phyloP scores from a whole-genome alignment of 176 grass and related monocot genomes.

The Miscanthus lutarioriparius region DNA sequence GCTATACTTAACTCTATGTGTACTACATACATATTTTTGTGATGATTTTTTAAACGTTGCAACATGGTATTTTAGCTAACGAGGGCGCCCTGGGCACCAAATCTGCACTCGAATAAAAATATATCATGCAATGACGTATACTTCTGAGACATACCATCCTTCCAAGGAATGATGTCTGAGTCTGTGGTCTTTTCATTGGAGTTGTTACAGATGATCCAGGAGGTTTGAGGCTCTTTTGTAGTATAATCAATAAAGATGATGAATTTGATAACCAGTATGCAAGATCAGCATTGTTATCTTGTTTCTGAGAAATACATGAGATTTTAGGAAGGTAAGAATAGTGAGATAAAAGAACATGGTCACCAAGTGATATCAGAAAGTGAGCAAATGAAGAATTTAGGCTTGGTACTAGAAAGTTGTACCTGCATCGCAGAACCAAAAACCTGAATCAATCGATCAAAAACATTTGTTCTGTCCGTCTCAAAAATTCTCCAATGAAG shows the following conservation, averaged over 20 bases:
- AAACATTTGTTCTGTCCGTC: slow-evolving; percentile 86
- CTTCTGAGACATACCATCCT: slow-evolving; percentile 68
- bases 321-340: slow-evolving; percentile 24
- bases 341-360: neutral
- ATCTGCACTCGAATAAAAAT: neutral
- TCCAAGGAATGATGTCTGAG: slow-evolving; percentile 87
- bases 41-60: neutral
- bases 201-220: slow-evolving; percentile 54
- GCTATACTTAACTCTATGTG: neutral
- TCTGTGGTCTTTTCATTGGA: slow-evolving; percentile 62
- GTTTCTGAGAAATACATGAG: slow-evolving; percentile 58
- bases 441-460: slow-evolving; percentile 86
- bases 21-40: neutral
- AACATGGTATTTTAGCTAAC: neutral
- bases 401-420: slow-evolving; percentile 33
- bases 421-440: slow-evolving; percentile 87
- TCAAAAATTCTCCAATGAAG: slow-evolving; percentile 95
- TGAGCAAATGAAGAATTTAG: slow-evolving; percentile 6
- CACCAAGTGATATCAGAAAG: slow-evolving; percentile 11
- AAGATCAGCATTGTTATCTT: slow-evolving; percentile 70
- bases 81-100: neutral
- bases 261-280: slow-evolving; percentile 90
- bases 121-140: neutral
- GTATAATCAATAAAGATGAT: slow-evolving; percentile 72
- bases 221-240: slow-evolving; percentile 90